A percentile compares a stretch with the other conserved stretches of the same genome.
Evolutionary conservation across 495 filamentous ascomycete species (phyloP).

Genomic region (Podospora comata): DNA sequence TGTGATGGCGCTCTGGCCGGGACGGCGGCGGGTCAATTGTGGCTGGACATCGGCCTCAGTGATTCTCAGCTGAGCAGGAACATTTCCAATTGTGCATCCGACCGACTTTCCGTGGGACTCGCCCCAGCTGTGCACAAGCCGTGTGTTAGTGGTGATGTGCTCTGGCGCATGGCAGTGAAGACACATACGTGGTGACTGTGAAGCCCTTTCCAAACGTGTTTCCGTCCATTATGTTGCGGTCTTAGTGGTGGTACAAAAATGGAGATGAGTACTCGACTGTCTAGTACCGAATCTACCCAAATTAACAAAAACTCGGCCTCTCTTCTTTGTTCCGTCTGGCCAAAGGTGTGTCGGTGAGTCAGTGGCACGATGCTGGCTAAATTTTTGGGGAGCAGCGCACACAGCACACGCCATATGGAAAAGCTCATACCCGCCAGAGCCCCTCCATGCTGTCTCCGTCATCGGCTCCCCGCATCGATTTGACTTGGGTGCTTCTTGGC

Average conservation of each 20-base stretch:
- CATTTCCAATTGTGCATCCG: conserved; percentile 84
- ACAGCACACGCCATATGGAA: conserved; percentile 7
- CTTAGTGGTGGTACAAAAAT: not conserved
- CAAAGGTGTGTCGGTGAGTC: conserved; percentile 10
- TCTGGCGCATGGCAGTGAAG: not conserved
- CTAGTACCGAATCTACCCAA: not conserved
- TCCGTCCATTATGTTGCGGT: conserved; percentile 48
- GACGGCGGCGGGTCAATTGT: conserved; percentile 86
- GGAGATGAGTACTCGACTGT: not conserved
- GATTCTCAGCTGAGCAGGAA: conserved; percentile 84
- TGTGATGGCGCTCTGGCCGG: conserved; percentile 85
- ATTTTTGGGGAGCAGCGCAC: conserved; percentile 9
- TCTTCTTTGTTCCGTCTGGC: not conserved
- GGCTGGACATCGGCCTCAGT: conserved; percentile 90
- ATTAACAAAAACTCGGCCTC: not conserved
- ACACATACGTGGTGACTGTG: conserved; percentile 75
- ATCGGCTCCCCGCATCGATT: conserved; percentile 22
- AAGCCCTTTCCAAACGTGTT: conserved; percentile 90
- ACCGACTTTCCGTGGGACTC: conserved; percentile 91
- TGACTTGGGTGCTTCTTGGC: not conserved
- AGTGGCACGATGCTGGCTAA: conserved; percentile 2
- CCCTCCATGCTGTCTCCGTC: conserved; percentile 19
- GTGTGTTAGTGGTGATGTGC: conserved; percentile 13
- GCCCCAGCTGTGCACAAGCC: conserved; percentile 60
- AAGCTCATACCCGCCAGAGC: conserved; percentile 21